Percentiles rank a stretch among this genome's conserved stretches.
Conservation (phyloP, 2,329 filamentous ascomycete genomes). For the Metarhizium album region DNA sequence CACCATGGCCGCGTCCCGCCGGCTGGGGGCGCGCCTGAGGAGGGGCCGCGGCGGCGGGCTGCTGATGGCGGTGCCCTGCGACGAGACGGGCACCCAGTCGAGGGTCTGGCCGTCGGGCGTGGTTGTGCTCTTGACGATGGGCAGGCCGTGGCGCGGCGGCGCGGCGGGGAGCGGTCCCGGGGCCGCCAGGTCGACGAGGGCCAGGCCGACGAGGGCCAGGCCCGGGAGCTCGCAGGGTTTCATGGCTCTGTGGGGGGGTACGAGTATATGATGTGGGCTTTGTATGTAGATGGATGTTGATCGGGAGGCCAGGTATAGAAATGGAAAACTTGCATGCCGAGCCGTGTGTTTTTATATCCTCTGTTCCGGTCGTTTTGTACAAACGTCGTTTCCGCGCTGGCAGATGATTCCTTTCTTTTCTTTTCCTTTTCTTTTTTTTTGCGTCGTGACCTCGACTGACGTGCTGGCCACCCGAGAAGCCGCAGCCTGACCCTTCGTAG, state of each 20-base stretch:
- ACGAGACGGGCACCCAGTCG: constrained; percentile 11
- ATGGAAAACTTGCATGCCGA: background rate
- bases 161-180: background rate
- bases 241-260: background rate
- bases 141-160: background rate
- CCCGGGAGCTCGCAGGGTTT: background rate
- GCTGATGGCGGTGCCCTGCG: constrained; percentile 9
- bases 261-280: no score
- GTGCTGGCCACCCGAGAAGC: background rate
- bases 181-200: background rate
- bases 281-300: no score
- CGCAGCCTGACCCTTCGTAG: background rate
- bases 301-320: background rate
- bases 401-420: background rate
- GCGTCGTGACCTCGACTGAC: background rate
- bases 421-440: no score
- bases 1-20: background rate
- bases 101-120: constrained; percentile 9
- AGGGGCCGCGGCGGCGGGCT: constrained; percentile 4
- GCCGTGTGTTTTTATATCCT: background rate
- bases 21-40: background rate
- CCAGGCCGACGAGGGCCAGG: background rate
- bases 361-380: background rate
- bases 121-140: constrained; percentile 9
- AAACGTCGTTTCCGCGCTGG: background rate